Percentiles rank a stretch among this genome's conserved stretches.
Evolutionary conservation across 805 yeast species (phyloP).

Genomic region (Candida palmyrensis): DNA sequence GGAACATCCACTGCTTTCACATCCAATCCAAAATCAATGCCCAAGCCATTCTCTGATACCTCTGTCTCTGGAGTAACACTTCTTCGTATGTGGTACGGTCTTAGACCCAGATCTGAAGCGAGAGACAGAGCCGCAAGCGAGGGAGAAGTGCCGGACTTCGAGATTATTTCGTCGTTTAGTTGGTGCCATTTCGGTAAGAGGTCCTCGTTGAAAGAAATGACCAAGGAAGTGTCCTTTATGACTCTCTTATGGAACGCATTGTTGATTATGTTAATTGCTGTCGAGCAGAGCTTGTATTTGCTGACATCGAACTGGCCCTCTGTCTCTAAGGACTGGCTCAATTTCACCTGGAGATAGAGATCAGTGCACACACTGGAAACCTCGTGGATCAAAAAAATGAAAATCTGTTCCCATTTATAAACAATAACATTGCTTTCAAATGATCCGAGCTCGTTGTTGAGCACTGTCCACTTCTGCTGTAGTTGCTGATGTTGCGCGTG

Average conservation of each 20-base stretch:
- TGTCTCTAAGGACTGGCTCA: background rate
- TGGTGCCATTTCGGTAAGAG: slow-evolving; percentile 24
- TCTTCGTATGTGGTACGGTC: slow-evolving; percentile 4
- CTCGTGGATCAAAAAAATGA: slow-evolving; percentile 43
- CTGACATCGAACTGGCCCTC: slow-evolving; percentile 18
- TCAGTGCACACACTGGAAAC: slow-evolving; percentile 18
- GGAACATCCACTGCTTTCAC: slow-evolving; percentile 25
- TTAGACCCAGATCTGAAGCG: no score
- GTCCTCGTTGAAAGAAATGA: slow-evolving; percentile 16
- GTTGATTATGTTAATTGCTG: slow-evolving; percentile 26
- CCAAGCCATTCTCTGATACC: slow-evolving; percentile 15
- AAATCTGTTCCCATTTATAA: slow-evolving; percentile 50
- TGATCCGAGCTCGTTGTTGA: background rate
- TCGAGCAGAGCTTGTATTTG: slow-evolving; percentile 35
- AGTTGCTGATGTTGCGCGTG: slow-evolving; percentile 1
- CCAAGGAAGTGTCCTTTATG: slow-evolving; percentile 25
- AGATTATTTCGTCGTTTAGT: slow-evolving; percentile 10
- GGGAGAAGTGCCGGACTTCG: background rate
- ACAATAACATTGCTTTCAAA: background rate
- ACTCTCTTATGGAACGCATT: slow-evolving; percentile 34
- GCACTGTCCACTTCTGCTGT: slow-evolving; percentile 22
- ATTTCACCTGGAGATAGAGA: slow-evolving; percentile 9
- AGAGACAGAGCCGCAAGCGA: no score
- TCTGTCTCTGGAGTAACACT: slow-evolving; percentile 5
- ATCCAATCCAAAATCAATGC: slow-evolving; percentile 25